phyloP scores from a whole-genome alignment of 2,329 filamentous ascomycete species.

The Ophiostoma montium region DNA sequence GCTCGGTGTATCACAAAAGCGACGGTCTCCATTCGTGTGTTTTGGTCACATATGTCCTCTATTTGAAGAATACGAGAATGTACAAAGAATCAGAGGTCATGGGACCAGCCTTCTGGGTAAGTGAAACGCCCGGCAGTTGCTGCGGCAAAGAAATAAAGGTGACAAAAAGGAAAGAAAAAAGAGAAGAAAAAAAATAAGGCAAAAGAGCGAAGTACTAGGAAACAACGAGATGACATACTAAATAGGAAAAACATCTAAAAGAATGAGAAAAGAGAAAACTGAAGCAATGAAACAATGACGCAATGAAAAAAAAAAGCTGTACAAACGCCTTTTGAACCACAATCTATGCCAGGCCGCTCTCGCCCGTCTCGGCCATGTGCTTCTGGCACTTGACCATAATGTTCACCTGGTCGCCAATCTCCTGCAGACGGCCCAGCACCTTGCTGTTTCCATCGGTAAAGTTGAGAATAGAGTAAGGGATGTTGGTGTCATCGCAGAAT shows the following conservation, averaged over 20 bases:
- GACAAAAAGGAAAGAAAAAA: too few species aligned
- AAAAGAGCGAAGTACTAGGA: not conserved
- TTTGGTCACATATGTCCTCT: too few species aligned
- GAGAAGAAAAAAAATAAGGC: too few species aligned
- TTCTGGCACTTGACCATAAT: constrained; percentile 44
- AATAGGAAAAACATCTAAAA: not conserved
- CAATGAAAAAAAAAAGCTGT: not conserved
- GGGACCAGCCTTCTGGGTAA: too few species aligned
- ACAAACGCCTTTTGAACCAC: too few species aligned
- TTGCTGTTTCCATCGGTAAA: constrained; percentile 50
- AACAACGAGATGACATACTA: not conserved
- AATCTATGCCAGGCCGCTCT: constrained; percentile 23
- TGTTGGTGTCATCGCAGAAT: constrained; percentile 49
- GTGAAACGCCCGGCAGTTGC: too few species aligned
- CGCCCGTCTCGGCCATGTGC: constrained; percentile 33
- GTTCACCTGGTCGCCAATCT: constrained; percentile 46
- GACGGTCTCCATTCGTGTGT: too few species aligned
- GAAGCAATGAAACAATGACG: not conserved
- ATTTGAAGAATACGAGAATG: too few species aligned
- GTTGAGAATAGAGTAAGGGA: constrained; percentile 46
- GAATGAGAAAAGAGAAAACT: not conserved
- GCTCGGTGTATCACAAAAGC: too few species aligned
- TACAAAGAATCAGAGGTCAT: too few species aligned
- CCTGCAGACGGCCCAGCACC: constrained; percentile 32
- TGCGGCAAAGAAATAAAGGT: too few species aligned